Evolutionary conservation across 257 asterid genomes (phyloP).

Genomic region (Nicotiana tabacum): DNA sequence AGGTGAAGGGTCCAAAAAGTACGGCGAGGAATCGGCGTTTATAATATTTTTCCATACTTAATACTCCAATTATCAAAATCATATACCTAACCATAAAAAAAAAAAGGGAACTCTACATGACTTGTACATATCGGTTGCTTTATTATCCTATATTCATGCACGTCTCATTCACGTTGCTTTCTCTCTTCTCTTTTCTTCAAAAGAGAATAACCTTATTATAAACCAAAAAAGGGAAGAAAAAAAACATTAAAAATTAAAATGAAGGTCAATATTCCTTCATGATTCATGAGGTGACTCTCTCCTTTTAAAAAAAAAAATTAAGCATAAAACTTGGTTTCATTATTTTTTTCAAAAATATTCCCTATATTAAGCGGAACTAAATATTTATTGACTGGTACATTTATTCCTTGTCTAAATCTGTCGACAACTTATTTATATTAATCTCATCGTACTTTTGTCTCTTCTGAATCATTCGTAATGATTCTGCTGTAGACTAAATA

Average conservation of each 20-base stretch:
- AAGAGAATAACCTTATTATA: not conserved
- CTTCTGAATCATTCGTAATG: not conserved
- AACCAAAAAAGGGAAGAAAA: not conserved
- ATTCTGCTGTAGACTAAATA: not conserved
- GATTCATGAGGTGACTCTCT: not conserved
- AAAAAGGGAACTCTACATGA: not conserved
- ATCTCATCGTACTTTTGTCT: not conserved
- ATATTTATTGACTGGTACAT: not conserved
- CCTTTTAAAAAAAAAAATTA: not conserved
- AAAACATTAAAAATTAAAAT: not conserved
- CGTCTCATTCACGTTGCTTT: conserved; percentile 48
- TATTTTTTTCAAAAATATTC: not conserved
- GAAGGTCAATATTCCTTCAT: conserved; percentile 16
- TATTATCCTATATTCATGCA: conserved; percentile 39
- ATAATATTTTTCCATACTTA: not conserved
- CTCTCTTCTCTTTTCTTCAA: not conserved
- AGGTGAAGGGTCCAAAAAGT: conserved; percentile 29
- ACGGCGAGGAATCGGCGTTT: conserved; percentile 33
- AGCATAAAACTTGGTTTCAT: not conserved
- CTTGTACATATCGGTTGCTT: conserved; percentile 5
- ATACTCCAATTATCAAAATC: conserved; percentile 5
- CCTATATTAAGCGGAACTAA: not conserved
- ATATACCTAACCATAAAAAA: not conserved
- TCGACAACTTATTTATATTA: not conserved
- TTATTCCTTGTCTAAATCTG: not conserved